Evolutionary conservation across 208 protist species (phyloP).

Genomic region (Wallacemonas rigidus): DNA sequence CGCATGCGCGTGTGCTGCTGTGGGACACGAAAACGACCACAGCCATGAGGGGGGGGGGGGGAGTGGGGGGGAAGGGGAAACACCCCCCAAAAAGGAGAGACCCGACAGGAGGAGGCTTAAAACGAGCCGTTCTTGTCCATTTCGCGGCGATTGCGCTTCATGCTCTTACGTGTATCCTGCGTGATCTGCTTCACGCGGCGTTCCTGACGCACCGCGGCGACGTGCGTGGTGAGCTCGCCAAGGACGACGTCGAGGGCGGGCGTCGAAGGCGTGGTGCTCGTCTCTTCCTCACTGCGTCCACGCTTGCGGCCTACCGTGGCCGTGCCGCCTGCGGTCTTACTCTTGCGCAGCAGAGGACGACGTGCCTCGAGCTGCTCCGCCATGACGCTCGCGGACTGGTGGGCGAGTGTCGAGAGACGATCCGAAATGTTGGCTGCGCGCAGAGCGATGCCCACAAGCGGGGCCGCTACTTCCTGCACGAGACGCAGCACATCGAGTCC

Average conservation of each 20-base stretch:
- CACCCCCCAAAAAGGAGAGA: background rate
- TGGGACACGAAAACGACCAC: too few species aligned
- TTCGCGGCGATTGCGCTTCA: constrained; percentile 42
- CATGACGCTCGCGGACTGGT: constrained; percentile 57
- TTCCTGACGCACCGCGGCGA: constrained; percentile 30
- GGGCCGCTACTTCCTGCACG: constrained; percentile 38
- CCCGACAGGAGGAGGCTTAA: background rate
- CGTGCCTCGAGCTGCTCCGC: constrained; percentile 77
- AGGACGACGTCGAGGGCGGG: constrained; percentile 35
- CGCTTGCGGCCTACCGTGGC: background rate
- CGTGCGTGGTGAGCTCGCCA: constrained; percentile 30
- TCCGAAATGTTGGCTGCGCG: constrained; percentile 45
- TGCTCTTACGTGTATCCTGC: constrained; percentile 31
- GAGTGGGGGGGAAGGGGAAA: too few species aligned
- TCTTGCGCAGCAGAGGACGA: constrained; percentile 32
- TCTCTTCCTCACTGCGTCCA: background rate
- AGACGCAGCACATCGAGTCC: constrained; percentile 24
- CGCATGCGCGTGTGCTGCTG: too few species aligned
- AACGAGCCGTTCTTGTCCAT: constrained; percentile 31
- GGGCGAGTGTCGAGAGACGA: constrained; percentile 52
- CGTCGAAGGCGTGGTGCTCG: background rate
- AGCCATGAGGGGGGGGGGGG: too few species aligned
- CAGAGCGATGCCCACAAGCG: constrained; percentile 55
- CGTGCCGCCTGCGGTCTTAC: background rate
- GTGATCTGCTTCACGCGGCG: constrained; percentile 33